Base-by-base conservation (phyloP, 2,329 filamentous ascomycete species). In the Cladosporium sp. region DNA sequence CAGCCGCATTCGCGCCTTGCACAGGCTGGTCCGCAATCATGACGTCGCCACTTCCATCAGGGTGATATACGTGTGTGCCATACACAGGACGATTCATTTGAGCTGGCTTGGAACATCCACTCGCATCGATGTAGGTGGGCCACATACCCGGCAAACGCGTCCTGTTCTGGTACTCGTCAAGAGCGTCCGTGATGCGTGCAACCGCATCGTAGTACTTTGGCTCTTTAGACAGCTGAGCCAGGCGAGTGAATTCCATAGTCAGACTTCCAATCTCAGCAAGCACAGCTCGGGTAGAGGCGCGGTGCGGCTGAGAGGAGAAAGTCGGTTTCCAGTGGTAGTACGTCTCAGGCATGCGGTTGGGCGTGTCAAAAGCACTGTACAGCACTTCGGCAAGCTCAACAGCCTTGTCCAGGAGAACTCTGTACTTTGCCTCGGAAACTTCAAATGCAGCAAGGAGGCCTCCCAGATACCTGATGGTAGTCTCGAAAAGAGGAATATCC, bases 401-500 rank as follows among this genome's bases (percentile, higher is more conserved):
- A 1, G 89, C 87, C 69, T 94, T 93, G 48, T 84, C 79, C 27
- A 94, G 75, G 9, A 95, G 74, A 19, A 85, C 74, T 16, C 77
- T 70, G 60, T 95, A 85, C 54, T 75, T 74, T 6, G 79, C 82
- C 15, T 80, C 85, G 46, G 86, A 91, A 50, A 96, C 77, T 69
- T 97, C 92, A 65, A 92, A 96, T 6, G 91, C 91, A 33, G 83
- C 83, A 36, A 96, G 64, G 38, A 97, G 72, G 1, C 92, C 92
- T 27, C 92, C 92, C 4, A 97, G 76, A 61, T 96, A 95, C 45
- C 92, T 82, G 62, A 97, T 96, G 9, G 84, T 88, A 0, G 90
- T 94, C 69, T 96, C 91, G 59, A 96, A 96, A 7, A 95, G 77
- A n/a, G 89, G 90, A 39, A 96, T 93, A 41, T 86, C 80, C 32